A percentile compares a stretch with the other conserved stretches of the same genome.
These are phyloP conservation scores for Syzygium malaccense DNA, from an alignment of 441 rosid species.

Conservation along the genomic window DNA sequence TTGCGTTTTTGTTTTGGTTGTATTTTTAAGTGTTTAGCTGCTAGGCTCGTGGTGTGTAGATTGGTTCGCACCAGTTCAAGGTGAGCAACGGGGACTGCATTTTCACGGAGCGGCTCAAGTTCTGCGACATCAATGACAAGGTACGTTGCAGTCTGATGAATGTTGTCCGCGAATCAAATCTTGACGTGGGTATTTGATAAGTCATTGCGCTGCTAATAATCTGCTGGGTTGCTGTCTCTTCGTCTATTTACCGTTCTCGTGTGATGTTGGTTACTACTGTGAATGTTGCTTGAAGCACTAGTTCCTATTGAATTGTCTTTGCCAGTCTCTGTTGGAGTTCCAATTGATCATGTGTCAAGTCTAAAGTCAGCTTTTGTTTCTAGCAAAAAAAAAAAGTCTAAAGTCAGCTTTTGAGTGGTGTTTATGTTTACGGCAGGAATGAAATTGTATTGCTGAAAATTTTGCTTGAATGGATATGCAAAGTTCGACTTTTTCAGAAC, in stretches of 20 bases:
- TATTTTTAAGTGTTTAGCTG: background rate
- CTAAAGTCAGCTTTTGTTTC: background rate
- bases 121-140: conserved; percentile 90
- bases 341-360: background rate
- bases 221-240: background rate
- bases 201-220: background rate
- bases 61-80: conserved; percentile 94
- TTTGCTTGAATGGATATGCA: background rate
- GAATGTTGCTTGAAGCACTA: background rate
- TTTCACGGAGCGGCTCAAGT: conserved; percentile 75
- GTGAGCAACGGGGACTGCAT: conserved; percentile 86
- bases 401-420: background rate
- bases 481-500: background rate
- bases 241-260: background rate
- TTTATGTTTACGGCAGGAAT: background rate
- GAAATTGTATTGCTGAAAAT: background rate
- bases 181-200: background rate
- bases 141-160: conserved; percentile 17
- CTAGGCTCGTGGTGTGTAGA: conserved; percentile 20
- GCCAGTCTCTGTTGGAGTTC: background rate
- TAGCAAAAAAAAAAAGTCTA: too few relatives aligned
- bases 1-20: background rate
- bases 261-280: background rate
- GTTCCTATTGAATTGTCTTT: background rate
- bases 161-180: background rate